Percentiles rank a stretch among this genome's conserved stretches.
phyloP scores from a whole-genome alignment of 2,329 filamentous ascomycete species.

The Ustulina deusta region DNA sequence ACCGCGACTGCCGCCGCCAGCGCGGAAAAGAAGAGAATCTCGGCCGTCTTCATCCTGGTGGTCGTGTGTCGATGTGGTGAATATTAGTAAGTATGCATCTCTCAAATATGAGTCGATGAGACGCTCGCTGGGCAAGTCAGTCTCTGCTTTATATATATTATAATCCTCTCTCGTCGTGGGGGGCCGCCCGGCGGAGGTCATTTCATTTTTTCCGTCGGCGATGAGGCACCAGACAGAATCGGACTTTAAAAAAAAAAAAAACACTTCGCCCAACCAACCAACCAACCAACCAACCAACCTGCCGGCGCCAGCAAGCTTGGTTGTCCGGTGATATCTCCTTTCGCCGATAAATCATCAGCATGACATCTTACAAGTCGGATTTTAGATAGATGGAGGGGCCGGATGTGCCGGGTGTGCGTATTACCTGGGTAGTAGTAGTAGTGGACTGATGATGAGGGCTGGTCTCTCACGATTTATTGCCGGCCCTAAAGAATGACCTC shows the following conservation, averaged over 20 bases:
- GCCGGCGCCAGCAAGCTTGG: no score
- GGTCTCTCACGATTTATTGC: neutral
- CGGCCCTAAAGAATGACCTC: no score
- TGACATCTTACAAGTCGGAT: neutral
- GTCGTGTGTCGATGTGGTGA: neutral
- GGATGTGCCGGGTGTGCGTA: no score
- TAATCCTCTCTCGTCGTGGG: neutral
- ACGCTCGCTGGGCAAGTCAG: no score
- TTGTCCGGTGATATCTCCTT: neutral
- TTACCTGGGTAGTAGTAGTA: no score
- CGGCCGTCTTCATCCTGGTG: conserved; percentile 7
- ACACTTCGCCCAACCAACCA: no score
- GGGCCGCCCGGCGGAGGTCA: no score
- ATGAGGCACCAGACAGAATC: neutral
- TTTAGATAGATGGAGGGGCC: neutral
- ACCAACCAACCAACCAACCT: no score
- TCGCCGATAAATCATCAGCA: neutral
- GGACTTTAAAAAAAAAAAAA: no score
- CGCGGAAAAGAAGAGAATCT: conserved; percentile 8
- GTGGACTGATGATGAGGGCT: no score
- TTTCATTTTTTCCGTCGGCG: neutral
- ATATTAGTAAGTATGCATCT: no score
- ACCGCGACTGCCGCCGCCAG: conserved; percentile 42
- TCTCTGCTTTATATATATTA: conserved; percentile 10
- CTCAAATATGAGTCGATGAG: no score